Base-by-base conservation (phyloP, 2,329 filamentous ascomycete species). In the Botryotinia narcissicola region DNA sequence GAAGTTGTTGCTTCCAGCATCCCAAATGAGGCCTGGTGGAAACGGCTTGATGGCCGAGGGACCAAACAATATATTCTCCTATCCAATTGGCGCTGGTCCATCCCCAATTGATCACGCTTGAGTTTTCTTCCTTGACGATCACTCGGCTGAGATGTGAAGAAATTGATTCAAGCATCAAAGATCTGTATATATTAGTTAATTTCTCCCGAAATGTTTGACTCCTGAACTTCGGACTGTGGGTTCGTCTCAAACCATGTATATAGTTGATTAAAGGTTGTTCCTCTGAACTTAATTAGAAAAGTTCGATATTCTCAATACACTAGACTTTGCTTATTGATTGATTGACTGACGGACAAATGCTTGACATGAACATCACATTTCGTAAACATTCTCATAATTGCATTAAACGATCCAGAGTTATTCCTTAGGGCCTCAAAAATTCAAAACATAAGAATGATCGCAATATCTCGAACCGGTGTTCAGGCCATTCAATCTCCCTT, bases 1-100 rank as follows among this genome's bases (percentile, higher is more conserved):
- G n/a, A 76, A 70, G 40, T 63, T 76, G 42, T 75, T 69, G 72
- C 32, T 76, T 20, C 75, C 74, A 18, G 74, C 75, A 8, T 76
- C 74, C 5, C 75, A 76, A 59, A 74, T 76, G 72, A 66, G 74
- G 4, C 75, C 72, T 51, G 74, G 72, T 40, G 74, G 59, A 6
- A 46, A 73, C 64, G 74, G 72, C 37, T 46, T 75, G 5, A 70
- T 76, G 72, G 74, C 74, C 4, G 71, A 70, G 40, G 72, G 69
- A 4, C 73, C 74, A 6, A 75, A 74, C 72, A 62, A 76, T 29
- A 75, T 74, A 44, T 75, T 75, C 67, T 75, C 74, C 10, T 76
- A 66, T 46, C 74, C 73, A 4, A 75, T 76, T n/a, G 74, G 75
- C 20, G 75, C 74, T 20, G 70, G 75, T 7, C 74, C 73, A 60